These are phyloP conservation scores for Fusarium goolgardi DNA, from an alignment of 2,329 filamentous ascomycete genomes.

Conservation along the genomic window DNA sequence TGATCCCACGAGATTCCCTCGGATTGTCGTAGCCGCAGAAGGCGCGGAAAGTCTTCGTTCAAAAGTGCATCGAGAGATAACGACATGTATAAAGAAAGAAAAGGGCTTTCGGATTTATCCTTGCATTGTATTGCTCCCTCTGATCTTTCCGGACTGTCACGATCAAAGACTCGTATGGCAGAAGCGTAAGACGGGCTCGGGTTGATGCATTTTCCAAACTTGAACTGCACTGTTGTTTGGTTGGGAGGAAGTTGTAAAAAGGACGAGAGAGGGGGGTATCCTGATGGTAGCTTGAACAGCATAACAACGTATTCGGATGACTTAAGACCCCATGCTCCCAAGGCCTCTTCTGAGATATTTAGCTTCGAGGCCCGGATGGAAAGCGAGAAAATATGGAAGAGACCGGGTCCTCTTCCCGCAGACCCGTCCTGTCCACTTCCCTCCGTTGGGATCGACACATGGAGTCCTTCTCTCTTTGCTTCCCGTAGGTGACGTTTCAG, in stretches of 20 bases:
- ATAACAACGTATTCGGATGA: conserved; percentile 77
- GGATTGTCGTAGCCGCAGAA: conserved; percentile 69
- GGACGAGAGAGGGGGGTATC: conserved; percentile 70
- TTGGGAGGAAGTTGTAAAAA: conserved; percentile 58
- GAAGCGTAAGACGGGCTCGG: conserved; percentile 76
- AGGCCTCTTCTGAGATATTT: conserved; percentile 77
- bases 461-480: conserved; percentile 75
- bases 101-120: conserved; percentile 27
- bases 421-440: conserved; percentile 53
- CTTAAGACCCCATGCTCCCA: conserved; percentile 80
- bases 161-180: conserved; percentile 54
- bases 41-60: conserved; percentile 69
- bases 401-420: background rate
- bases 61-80: conserved; percentile 71
- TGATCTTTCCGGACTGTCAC: conserved; percentile 6
- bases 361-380: conserved; percentile 78
- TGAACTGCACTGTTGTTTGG: conserved; percentile 61
- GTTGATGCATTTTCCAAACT: conserved; percentile 74
- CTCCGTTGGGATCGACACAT: conserved; percentile 70
- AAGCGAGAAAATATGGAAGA: conserved; percentile 66
- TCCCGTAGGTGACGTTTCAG: conserved; percentile 57
- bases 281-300: conserved; percentile 72
- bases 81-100: conserved; percentile 73
- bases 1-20: conserved; percentile 70
- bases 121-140: background rate